Evolutionary conservation across 2,329 filamentous ascomycete genomes (phyloP), one percentile per base, ranked within the genome.

Genomic region (Nemania serpens): DNA sequence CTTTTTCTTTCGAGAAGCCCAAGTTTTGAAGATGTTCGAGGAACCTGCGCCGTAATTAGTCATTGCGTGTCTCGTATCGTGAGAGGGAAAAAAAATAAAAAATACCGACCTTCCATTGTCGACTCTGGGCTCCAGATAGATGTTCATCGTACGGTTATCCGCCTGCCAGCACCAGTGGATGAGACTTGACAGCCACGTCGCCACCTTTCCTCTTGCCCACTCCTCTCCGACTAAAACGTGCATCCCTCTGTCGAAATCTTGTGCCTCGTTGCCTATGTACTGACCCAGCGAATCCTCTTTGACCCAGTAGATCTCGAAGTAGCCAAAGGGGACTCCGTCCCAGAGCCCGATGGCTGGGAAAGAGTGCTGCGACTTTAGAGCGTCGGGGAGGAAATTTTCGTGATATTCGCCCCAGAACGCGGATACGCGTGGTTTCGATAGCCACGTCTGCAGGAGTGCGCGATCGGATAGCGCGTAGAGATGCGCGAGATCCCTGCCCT

Each of bases 241-340:
- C 17, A 98, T 78, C 0, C 95, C 95, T 6, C 95, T 82, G 69
- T 98, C 94, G 76, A 90, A 98, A 69, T 97, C 91, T 7, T 84
- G 85, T 0, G 88, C 86, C 3, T 84, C 82, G 20, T 82, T 82
- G 0, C 87, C 82, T 3, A 96, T 76, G 65, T 91, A 82, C 49
- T 82, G 84, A 0, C 91, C 92, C 0, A 99, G 75, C 0, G 81
- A 78, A 71, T 98, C 95, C 73, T 99, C 95, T 71, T 96, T 97
- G 3, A 95, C 92, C 94, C 95, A 99, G 78, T 99, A 99, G 36
- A 99, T 84, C 78, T 99, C 95, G 73, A 99, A 97, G 74, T 96
- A 99, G 0, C 93, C 95, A 77, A 98, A 99, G 0, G 94, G 94
- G 62, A 94, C 89, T 11, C 92, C 93, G 69, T 98, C 92, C 91